A percentile compares a stretch with the other conserved stretches of the same genome.
Evolutionary conservation across 2,329 filamentous ascomycete species (phyloP).

Genomic region (Emmonsia crescens): DNA sequence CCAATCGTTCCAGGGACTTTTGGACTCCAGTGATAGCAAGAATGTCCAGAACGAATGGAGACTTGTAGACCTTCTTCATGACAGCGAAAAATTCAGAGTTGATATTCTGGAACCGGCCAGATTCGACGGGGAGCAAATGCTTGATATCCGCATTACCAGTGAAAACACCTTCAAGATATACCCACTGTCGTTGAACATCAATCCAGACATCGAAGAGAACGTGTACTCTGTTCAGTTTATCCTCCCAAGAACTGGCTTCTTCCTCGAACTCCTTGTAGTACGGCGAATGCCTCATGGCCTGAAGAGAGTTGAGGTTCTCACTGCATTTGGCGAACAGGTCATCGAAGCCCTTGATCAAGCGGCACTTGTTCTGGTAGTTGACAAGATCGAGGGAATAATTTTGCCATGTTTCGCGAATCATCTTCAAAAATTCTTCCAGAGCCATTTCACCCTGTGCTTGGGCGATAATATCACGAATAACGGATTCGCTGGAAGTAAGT

Average conservation of each 20-base stretch:
- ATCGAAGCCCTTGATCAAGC: constrained; percentile 94
- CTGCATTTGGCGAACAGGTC: constrained; percentile 97
- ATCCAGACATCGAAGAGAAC: constrained; percentile 99
- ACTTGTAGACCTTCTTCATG: constrained; percentile 98
- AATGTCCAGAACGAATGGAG: constrained; percentile 89
- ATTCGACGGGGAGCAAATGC: constrained; percentile 90
- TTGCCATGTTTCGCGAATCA: constrained; percentile 93
- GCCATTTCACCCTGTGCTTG: constrained; percentile 98
- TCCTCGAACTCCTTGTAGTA: constrained; percentile 99
- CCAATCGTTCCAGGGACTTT: constrained; percentile 86
- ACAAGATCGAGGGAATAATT: constrained; percentile 90
- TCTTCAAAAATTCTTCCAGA: constrained; percentile 90
- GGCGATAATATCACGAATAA: constrained; percentile 85
- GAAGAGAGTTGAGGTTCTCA: constrained; percentile 92
- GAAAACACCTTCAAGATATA: constrained; percentile 97
- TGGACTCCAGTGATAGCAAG: constrained; percentile 92
- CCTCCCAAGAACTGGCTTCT: constrained; percentile 92
- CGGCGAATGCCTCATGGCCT: constrained; percentile 97
- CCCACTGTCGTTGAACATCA: constrained; percentile 99
- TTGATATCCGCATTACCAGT: constrained; percentile 99
- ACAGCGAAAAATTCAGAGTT: constrained; percentile 98
- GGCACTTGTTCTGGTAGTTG: constrained; percentile 95
- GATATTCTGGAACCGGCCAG: constrained; percentile 95
- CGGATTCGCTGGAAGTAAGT: constrained; percentile 70
- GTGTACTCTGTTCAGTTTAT: constrained; percentile 93